Evolutionary conservation across 805 yeast genomes (phyloP).

Genomic region (Kuraishia capsulata): DNA sequence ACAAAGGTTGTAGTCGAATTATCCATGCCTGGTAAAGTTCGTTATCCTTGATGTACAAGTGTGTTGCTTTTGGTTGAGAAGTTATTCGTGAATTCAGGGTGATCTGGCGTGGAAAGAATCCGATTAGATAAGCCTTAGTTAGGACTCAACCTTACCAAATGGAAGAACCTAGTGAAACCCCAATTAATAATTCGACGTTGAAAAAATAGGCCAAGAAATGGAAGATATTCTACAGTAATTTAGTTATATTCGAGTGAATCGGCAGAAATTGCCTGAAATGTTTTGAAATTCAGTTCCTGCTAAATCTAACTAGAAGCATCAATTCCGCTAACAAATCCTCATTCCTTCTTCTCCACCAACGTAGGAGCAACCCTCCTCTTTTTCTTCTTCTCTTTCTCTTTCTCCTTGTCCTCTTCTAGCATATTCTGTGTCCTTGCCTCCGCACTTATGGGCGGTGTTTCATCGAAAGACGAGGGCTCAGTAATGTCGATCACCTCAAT

Average conservation of each 20-base stretch:
- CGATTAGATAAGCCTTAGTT: not conserved
- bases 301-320: no score
- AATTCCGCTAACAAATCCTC: no score
- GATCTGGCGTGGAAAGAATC: not conserved
- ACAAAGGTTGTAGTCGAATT: slow-evolving; percentile 44
- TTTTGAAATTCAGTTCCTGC: no score
- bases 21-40: no score
- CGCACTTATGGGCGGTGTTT: no score
- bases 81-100: not conserved
- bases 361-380: slow-evolving; percentile 29
- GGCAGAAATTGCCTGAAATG: no score
- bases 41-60: not conserved
- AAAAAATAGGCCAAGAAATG: no score
- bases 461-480: slow-evolving; percentile 5
- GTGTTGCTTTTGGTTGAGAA: not conserved
- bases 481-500: slow-evolving; percentile 13
- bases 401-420: slow-evolving; percentile 6
- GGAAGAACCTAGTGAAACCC: no score
- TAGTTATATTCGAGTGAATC: no score
- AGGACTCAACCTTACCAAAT: not conserved
- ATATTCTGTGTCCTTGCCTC: not conserved
- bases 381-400: slow-evolving; percentile 12
- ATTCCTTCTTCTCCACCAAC: slow-evolving; percentile 9
- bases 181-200: no score
- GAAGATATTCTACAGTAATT: no score